Base-by-base conservation (phyloP, 2,329 filamentous ascomycete species). In the Fusarium continuum region DNA sequence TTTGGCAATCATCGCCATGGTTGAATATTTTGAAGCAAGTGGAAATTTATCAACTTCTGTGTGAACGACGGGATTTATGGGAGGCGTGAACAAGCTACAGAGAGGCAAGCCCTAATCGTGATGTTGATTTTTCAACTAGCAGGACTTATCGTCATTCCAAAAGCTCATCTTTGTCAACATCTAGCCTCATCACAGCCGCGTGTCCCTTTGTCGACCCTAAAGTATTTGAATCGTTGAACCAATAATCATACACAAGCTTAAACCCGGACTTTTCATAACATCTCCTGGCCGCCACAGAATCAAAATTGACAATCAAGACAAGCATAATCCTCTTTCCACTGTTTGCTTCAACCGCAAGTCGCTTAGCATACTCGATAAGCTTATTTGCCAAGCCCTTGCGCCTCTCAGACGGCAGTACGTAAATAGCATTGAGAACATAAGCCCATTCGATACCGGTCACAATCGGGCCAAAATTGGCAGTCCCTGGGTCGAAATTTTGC, bases 221-320 rank as follows among this genome's bases (percentile, higher is more conserved):
- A 16, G 14, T 16, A n/a, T 51, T 13, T 1, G 9, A 9, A 6
- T 65, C 52, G 20, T 54, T 17, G 5, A 54, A 67, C 65, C 61
- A 67, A 17, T 65, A 58, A 10, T 49, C 34, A 1, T 67, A 23
- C 1, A 67, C 35, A 2, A 54, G 13, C 8, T 39, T n/a, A n/a
- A 67, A 67, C 0, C 61, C 61, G 2, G 46, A 50, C n/a, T 65
- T 67, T 13, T 65, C 57, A 13, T 67, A 67, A 1, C 60, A 62
- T 13, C 10, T 49, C 6, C 29, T 43, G 2, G 64, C 64, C 2
- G 41, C 35, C 5, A 49, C 25, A 14, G 52, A 63, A 0, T 60
- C 31, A 8, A 51, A 48, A 1, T 63, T 56, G 11, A 63, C 36
- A 4, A 67, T n/a, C 2, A 67, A 28, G 1, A 50, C 49, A 2